These are phyloP conservation scores for Hypoxylon rickii DNA, from an alignment of 495 filamentous ascomycete genomes.

Conservation along the genomic window DNA sequence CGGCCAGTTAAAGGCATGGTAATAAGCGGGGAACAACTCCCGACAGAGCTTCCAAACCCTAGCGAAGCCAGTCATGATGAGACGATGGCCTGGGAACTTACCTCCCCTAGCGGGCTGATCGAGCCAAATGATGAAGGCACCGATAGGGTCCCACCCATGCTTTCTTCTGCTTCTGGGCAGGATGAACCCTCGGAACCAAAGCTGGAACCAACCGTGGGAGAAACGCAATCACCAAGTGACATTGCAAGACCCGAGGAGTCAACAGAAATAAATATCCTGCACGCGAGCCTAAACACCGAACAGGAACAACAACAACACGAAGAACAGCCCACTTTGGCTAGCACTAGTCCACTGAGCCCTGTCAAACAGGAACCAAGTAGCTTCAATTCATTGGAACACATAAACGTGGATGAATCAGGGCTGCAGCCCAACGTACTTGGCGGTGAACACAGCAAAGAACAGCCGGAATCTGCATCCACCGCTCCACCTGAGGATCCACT, in stretches of 20 bases:
- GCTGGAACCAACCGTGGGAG: constrained; percentile 4
- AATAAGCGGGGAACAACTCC: not conserved
- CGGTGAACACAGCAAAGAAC: constrained; percentile 24
- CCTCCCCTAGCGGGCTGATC: not conserved
- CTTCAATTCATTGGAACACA: constrained; percentile 16
- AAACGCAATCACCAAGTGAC: constrained; percentile 5
- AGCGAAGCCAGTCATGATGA: not conserved
- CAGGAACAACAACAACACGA: constrained; percentile 13
- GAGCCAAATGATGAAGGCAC: not conserved
- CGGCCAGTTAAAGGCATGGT: not conserved
- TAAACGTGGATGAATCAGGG: constrained; percentile 26
- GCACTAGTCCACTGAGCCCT: constrained; percentile 15
- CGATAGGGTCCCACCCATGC: not conserved
- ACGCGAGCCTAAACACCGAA: constrained; percentile 2
- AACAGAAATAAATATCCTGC: constrained; percentile 1
- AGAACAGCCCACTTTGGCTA: constrained; percentile 11
- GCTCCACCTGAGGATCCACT: constrained; percentile 14
- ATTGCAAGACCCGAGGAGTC: constrained; percentile 8
- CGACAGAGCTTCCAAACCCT: constrained; percentile 1
- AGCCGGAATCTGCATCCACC: constrained; percentile 15
- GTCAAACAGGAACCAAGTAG: constrained; percentile 18
- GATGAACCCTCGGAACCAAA: constrained; percentile 1
- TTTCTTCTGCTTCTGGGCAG: constrained; percentile 2
- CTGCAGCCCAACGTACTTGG: constrained; percentile 23
- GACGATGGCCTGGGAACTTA: constrained; percentile 2